Conservation (phyloP, 345 rosid genomes). For the Physaria fendleri region DNA sequence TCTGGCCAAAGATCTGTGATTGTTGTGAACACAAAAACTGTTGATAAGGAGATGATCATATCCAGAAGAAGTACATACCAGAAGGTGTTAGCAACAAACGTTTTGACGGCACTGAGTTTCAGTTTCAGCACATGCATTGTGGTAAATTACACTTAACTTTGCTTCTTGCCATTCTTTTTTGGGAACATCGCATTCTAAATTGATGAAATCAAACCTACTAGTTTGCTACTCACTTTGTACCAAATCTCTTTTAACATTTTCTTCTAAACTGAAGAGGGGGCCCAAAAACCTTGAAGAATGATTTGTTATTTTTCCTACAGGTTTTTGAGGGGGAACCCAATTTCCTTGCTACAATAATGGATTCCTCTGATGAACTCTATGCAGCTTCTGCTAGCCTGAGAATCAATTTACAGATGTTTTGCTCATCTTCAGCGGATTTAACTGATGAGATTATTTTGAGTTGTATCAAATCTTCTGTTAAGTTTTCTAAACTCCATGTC, state of each 20-base stretch:
- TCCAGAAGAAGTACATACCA: constrained; percentile 83
- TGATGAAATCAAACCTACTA: not conserved
- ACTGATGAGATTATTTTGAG: constrained; percentile 70
- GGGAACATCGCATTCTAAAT: not conserved
- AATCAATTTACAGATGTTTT: constrained; percentile 75
- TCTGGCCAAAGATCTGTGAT: constrained; percentile 40
- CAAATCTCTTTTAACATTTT: not conserved
- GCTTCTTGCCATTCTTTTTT: constrained; percentile 6
- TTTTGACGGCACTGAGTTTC: constrained; percentile 72
- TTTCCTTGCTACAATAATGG: constrained; percentile 31
- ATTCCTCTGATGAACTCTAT: constrained; percentile 73
- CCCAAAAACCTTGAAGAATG: not conserved
- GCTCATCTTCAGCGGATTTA: constrained; percentile 60
- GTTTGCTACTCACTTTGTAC: not conserved
- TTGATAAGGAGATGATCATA: constrained; percentile 74
- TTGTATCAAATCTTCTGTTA: constrained; percentile 48
- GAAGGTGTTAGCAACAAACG: constrained; percentile 67
- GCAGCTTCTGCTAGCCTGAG: constrained; percentile 94
- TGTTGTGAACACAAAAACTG: constrained; percentile 67
- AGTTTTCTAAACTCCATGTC: constrained; percentile 37
- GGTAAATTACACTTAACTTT: constrained; percentile 43
- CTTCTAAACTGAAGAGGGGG: not conserved
- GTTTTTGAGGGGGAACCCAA: constrained; percentile 30
- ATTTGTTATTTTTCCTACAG: constrained; percentile 9
- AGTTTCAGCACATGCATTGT: constrained; percentile 73